phyloP scores from a whole-genome alignment of 1,284 basidiomycete genomes.

The Pseudozyma thailandica region DNA sequence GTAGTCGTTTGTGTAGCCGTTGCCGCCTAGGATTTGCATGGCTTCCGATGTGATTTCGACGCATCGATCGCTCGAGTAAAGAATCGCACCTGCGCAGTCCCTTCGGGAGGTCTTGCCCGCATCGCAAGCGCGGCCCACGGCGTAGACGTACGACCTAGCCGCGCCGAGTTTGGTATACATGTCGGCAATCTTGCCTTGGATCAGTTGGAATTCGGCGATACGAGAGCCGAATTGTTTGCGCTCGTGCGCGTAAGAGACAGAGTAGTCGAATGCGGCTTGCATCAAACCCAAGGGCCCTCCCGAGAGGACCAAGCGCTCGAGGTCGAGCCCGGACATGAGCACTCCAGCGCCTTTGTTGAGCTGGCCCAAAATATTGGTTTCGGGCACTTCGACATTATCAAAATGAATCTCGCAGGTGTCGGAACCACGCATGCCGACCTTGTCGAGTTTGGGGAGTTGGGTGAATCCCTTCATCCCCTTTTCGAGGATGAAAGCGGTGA shows the following conservation, averaged over 20 bases:
- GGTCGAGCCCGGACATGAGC: constrained; percentile 91
- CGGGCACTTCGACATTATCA: constrained; percentile 85
- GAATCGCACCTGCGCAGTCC: constrained; percentile 62
- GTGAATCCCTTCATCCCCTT: constrained; percentile 84
- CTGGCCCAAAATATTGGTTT: constrained; percentile 82
- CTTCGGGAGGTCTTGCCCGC: constrained; percentile 70
- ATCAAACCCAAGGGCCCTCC: constrained; percentile 84
- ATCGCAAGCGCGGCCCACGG: constrained; percentile 72
- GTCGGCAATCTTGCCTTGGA: constrained; percentile 85
- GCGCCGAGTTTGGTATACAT: constrained; percentile 96
- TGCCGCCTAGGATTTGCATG: constrained; percentile 59
- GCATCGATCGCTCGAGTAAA: constrained; percentile 50
- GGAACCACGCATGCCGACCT: constrained; percentile 94
- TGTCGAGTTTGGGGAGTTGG: constrained; percentile 88
- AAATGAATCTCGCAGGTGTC: constrained; percentile 95
- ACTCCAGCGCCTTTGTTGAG: constrained; percentile 84
- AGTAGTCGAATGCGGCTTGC: constrained; percentile 91
- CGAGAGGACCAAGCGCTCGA: constrained; percentile 89
- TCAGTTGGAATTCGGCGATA: constrained; percentile 91
- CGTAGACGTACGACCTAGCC: constrained; percentile 89
- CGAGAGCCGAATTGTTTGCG: constrained; percentile 88
- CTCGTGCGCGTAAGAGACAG: constrained; percentile 88
- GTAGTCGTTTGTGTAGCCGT: constrained; percentile 57
- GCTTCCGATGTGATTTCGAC: constrained; percentile 58
- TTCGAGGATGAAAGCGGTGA: constrained; percentile 92